Evolutionary conservation across 176 grass and related monocot genomes (phyloP).

Genomic region (Juncus inflexus): DNA sequence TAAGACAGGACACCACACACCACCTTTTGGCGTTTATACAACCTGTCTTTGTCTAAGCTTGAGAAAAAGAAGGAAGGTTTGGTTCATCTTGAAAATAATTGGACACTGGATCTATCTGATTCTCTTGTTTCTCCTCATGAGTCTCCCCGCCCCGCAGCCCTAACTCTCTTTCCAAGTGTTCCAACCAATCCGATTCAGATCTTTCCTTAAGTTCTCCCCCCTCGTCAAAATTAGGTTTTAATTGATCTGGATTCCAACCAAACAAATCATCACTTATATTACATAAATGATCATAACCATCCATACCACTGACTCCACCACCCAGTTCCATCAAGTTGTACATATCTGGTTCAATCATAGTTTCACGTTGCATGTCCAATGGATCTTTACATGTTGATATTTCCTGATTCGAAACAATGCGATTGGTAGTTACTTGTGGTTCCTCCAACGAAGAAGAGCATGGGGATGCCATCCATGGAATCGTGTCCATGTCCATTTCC

Average conservation of each 20-base stretch:
- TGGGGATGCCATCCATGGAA: constrained; percentile 30
- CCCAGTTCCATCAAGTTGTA: constrained; percentile 50
- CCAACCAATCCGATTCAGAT: constrained; percentile 46
- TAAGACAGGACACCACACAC: constrained; percentile 21
- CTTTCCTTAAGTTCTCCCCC: constrained; percentile 23
- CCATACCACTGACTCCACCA: background rate
- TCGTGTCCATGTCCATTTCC: background rate
- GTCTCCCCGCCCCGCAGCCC: constrained; percentile 44
- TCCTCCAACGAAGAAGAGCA: constrained; percentile 56
- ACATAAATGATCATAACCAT: background rate
- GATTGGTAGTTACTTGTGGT: background rate
- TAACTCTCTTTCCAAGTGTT: constrained; percentile 63
- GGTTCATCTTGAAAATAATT: constrained; percentile 34
- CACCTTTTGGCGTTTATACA: background rate
- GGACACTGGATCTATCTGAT: constrained; percentile 24
- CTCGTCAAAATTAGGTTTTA: background rate
- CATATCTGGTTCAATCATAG: constrained; percentile 44
- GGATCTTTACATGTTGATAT: background rate
- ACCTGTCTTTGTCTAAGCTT: constrained; percentile 20
- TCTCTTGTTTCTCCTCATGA: constrained; percentile 33
- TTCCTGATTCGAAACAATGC: background rate
- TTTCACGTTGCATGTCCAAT: constrained; percentile 35
- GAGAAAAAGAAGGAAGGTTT: background rate
- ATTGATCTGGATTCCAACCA: background rate
- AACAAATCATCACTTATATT: constrained; percentile 9